These are phyloP conservation scores for Malbranchea cinnamomea DNA, from an alignment of 2,329 filamentous ascomycete genomes.

Conservation along the genomic window DNA sequence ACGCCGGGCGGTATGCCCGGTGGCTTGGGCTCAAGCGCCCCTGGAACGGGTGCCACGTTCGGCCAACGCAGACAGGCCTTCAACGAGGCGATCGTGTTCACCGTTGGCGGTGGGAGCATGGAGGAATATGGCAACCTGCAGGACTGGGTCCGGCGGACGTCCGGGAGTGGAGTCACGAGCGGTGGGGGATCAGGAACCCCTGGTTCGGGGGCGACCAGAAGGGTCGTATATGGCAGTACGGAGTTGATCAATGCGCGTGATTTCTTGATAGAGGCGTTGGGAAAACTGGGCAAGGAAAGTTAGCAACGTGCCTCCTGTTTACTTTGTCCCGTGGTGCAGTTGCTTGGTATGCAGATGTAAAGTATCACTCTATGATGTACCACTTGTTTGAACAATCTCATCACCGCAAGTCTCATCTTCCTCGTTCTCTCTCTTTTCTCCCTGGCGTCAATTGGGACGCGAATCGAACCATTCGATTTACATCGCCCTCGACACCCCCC, in stretches of 20 bases:
- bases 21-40: constrained; percentile 29
- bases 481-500: no score
- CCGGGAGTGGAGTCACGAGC: constrained; percentile 25
- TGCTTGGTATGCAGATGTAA: no score
- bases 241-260: constrained; percentile 50
- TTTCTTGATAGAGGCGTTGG: constrained; percentile 44
- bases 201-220: constrained; percentile 46
- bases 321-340: no score
- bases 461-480: no score
- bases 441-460: no score
- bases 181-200: constrained; percentile 17
- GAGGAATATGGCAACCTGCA: constrained; percentile 96
- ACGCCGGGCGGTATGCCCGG: constrained; percentile 37
- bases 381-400: no score
- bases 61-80: constrained; percentile 83
- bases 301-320: constrained; percentile 9
- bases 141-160: constrained; percentile 79
- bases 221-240: constrained; percentile 90
- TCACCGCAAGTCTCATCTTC: no score
- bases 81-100: constrained; percentile 84
- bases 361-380: no score
- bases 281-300: constrained; percentile 41
- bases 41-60: constrained; percentile 69
- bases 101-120: constrained; percentile 91
- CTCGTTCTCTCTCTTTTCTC: no score